phyloP scores from a whole-genome alignment of 768 basidiomycete species.

The Tricholoma flavovirens region DNA sequence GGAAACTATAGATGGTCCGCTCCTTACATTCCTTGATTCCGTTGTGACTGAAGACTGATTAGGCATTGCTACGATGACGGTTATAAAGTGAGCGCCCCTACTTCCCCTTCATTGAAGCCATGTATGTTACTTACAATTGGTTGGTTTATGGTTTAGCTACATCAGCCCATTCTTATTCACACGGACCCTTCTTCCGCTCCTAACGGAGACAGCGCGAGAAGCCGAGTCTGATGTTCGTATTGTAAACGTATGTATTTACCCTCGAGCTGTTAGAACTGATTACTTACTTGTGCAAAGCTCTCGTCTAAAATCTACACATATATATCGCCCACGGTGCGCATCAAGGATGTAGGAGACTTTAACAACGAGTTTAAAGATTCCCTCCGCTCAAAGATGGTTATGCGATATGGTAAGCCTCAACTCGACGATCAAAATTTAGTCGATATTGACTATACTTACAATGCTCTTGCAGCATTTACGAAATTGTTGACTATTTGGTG shows the following conservation, averaged over 20 bases:
- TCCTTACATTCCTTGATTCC: not conserved
- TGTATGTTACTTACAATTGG: not conserved
- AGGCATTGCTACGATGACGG: constrained; percentile 35
- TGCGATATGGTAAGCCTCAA: constrained; percentile 26
- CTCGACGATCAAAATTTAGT: not conserved
- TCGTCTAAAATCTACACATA: constrained; percentile 23
- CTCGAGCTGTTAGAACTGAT: not conserved
- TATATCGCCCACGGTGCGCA: constrained; percentile 17
- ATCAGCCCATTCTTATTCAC: constrained; percentile 54
- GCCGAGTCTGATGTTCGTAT: constrained; percentile 54
- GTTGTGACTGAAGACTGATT: not conserved
- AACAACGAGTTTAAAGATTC: constrained; percentile 28
- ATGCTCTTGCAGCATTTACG: constrained; percentile 30
- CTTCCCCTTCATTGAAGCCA: not conserved
- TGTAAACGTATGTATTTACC: constrained; percentile 39
- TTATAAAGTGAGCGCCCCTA: constrained; percentile 35
- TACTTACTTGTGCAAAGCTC: constrained; percentile 20
- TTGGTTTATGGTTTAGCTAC: constrained; percentile 28
- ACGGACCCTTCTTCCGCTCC: constrained; percentile 44
- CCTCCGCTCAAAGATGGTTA: constrained; percentile 5
- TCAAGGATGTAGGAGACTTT: constrained; percentile 28
- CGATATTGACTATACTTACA: not conserved
- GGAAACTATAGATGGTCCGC: constrained; percentile 9
- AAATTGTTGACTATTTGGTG: constrained; percentile 51
- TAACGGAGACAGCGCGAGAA: constrained; percentile 42